Percentiles rank a stretch among this genome's conserved stretches.
phyloP scores from a whole-genome alignment of 176 grass and related monocot genomes.

The Aegilops umbellulata region DNA sequence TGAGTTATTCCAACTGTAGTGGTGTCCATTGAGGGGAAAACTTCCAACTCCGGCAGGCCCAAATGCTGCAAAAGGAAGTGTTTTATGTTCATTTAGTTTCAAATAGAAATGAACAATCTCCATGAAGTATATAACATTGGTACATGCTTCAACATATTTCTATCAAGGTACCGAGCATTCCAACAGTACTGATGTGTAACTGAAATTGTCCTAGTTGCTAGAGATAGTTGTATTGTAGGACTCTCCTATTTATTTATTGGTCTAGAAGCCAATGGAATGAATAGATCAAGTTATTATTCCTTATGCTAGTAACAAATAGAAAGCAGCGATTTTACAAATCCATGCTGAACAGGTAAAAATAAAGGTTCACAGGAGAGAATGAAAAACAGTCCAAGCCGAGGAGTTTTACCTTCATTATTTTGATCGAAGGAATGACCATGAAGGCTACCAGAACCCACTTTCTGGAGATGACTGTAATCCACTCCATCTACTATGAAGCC shows the following conservation, averaged over 20 bases:
- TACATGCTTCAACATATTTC: background rate
- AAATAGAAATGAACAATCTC: constrained; percentile 11
- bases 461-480: constrained; percentile 43
- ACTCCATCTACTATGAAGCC: constrained; percentile 51
- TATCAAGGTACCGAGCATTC: background rate
- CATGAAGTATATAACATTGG: background rate
- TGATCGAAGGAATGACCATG: constrained; percentile 42
- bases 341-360: background rate
- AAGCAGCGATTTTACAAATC: background rate
- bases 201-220: no score
- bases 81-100: background rate
- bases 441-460: constrained; percentile 36
- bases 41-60: constrained; percentile 50
- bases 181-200: background rate
- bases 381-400: background rate
- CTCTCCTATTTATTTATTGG: background rate
- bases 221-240: background rate
- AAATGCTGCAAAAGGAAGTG: constrained; percentile 38
- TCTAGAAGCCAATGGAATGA: background rate
- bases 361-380: background rate
- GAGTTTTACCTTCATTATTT: constrained; percentile 53
- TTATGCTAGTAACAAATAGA: background rate
- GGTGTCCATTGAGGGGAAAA: constrained; percentile 44
- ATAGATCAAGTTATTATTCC: background rate
- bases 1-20: constrained; percentile 50